phyloP scores from a whole-genome alignment of 192 early-diverging fungal genomes.

The Podila verticillata region DNA sequence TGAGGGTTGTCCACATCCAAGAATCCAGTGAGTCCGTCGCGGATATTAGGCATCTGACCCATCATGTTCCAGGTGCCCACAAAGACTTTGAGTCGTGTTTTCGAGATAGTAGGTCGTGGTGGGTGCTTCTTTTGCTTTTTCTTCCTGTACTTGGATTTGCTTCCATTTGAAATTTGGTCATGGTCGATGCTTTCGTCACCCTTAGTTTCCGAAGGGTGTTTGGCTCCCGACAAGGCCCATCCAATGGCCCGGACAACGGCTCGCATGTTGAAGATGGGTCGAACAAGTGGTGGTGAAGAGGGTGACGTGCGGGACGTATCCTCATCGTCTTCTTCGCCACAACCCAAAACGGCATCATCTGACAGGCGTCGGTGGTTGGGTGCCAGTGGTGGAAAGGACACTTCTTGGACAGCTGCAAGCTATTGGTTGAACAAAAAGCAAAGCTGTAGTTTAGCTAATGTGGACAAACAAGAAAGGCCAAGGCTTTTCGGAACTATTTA shows the following conservation, averaged over 20 bases:
- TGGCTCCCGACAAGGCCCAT: conserved; percentile 12
- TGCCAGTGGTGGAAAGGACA: too few species aligned
- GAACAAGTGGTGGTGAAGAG: neutral
- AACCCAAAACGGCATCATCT: neutral
- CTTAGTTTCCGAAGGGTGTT: neutral
- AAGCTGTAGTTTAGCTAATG: too few species aligned
- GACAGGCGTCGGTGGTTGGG: neutral
- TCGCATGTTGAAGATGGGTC: neutral
- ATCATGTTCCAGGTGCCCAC: conserved; percentile 70
- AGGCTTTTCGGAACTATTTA: too few species aligned
- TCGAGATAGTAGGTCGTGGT: conserved; percentile 32
- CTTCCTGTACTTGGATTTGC: neutral
- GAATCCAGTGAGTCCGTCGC: conserved; percentile 50
- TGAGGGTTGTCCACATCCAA: conserved; percentile 20
- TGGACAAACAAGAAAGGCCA: too few species aligned
- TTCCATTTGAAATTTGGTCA: neutral
- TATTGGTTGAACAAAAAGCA: too few species aligned
- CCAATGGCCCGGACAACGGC: conserved; percentile 14
- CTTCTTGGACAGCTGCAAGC: too few species aligned
- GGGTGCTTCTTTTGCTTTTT: neutral
- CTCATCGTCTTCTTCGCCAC: neutral
- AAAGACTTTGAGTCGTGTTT: conserved; percentile 61
- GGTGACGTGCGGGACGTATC: neutral
- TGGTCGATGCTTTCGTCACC: neutral
- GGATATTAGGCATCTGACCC: conserved; percentile 46